phyloP scores from a whole-genome alignment of 495 filamentous ascomycete species.

The Penicillium maclennaniae region DNA sequence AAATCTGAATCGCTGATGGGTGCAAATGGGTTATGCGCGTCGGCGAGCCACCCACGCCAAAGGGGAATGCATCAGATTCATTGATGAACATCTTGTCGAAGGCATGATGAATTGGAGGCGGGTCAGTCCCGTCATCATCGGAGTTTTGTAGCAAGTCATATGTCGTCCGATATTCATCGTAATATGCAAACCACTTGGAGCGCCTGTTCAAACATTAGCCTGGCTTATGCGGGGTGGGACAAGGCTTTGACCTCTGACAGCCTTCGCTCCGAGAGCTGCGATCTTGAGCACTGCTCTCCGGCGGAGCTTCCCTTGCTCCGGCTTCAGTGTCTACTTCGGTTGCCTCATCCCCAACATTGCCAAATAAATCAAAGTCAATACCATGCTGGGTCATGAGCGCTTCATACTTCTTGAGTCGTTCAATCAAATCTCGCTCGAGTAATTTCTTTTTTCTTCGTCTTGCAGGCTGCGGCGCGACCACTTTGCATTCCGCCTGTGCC shows the following conservation, averaged over 20 bases:
- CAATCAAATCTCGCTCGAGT: constrained; percentile 17
- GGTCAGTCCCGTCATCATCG: constrained; percentile 59
- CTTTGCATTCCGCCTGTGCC: constrained; percentile 24
- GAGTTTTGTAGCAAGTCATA: constrained; percentile 42
- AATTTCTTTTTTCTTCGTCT: constrained; percentile 19
- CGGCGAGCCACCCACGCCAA: constrained; percentile 48
- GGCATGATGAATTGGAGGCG: constrained; percentile 49
- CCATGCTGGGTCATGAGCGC: constrained; percentile 23
- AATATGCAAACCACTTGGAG: constrained; percentile 16
- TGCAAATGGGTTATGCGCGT: constrained; percentile 40
- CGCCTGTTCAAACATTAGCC: not conserved
- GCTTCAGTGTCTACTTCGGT: not conserved
- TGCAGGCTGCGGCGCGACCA: constrained; percentile 17
- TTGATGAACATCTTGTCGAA: constrained; percentile 50
- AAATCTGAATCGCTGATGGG: constrained; percentile 25
- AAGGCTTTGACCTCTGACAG: not conserved
- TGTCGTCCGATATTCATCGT: constrained; percentile 17
- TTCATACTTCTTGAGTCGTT: constrained; percentile 26
- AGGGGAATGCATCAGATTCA: constrained; percentile 54
- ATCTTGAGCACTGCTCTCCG: not conserved
- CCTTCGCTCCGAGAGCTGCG: not conserved
- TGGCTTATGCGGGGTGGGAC: not conserved
- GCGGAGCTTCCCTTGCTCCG: not conserved
- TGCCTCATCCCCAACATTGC: not conserved
- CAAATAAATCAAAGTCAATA: constrained; percentile 22